phyloP scores from a whole-genome alignment of 1,284 basidiomycete genomes.

The Trametes hirsuta region DNA sequence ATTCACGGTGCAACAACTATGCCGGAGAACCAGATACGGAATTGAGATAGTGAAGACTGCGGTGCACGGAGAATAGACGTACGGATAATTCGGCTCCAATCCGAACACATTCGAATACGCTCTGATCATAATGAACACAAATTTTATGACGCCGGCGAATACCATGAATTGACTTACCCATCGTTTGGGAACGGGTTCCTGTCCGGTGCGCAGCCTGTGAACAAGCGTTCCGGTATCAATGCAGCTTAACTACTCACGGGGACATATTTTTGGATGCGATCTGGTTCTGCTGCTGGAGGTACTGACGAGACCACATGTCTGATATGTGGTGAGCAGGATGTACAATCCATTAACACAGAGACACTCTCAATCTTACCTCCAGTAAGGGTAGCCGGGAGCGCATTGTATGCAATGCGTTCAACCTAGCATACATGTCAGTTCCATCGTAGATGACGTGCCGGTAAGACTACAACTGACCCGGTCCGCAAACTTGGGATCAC shows the following conservation, averaged over 20 bases:
- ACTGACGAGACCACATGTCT: conserved; percentile 66
- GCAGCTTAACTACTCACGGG: conserved; percentile 41
- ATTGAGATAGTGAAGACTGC: neutral
- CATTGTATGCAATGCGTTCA: conserved; percentile 63
- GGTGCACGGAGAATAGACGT: conserved; percentile 8
- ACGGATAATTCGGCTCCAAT: conserved; percentile 40
- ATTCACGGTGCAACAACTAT: conserved; percentile 63
- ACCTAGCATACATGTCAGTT: conserved; percentile 38
- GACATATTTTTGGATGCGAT: conserved; percentile 60
- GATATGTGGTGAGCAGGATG: neutral
- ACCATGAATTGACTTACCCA: conserved; percentile 38
- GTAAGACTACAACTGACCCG: conserved; percentile 37
- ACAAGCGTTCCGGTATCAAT: neutral
- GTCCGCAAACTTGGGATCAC: conserved; percentile 59
- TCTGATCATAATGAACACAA: conserved; percentile 29
- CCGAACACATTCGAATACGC: conserved; percentile 62
- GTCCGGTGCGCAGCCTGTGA: neutral
- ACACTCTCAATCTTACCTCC: conserved; percentile 38
- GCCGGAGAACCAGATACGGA: neutral
- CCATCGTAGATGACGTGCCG: neutral
- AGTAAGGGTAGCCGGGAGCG: conserved; percentile 56
- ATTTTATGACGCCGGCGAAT: neutral
- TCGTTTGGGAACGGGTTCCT: conserved; percentile 59
- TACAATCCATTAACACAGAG: neutral
- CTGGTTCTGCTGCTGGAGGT: conserved; percentile 64